phyloP scores from a whole-genome alignment of 768 basidiomycete genomes.

The Imleria badia region DNA sequence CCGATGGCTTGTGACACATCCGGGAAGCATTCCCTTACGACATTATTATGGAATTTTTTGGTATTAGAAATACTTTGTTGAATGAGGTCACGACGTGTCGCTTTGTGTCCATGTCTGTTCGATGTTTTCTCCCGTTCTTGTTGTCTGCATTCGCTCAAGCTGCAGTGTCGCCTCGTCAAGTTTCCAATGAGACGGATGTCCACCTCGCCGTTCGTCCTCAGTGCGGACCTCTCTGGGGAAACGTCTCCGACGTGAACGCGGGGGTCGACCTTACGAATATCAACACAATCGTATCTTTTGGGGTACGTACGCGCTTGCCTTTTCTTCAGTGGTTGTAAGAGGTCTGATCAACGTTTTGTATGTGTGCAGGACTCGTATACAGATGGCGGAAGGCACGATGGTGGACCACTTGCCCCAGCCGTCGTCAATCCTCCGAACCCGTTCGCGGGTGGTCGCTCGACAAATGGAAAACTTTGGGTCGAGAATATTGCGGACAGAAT shows the following conservation, averaged over 20 bases:
- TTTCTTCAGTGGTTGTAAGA: neutral
- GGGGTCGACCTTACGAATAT: constrained; percentile 39
- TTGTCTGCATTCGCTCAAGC: constrained; percentile 10
- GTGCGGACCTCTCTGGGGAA: constrained; percentile 43
- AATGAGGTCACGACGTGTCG: neutral
- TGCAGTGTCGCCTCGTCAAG: constrained; percentile 7
- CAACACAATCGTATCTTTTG: constrained; percentile 53
- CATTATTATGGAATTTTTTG: no score
- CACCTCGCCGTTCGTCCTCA: constrained; percentile 48
- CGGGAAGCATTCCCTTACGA: no score
- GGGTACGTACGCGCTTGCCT: constrained; percentile 34
- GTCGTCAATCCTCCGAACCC: constrained; percentile 44
- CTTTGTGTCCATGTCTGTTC: neutral
- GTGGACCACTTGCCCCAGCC: constrained; percentile 41
- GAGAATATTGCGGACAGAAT: constrained; percentile 43
- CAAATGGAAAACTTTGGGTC: constrained; percentile 52
- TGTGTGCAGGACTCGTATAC: constrained; percentile 46
- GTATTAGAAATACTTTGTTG: neutral
- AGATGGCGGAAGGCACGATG: constrained; percentile 48
- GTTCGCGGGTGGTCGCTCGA: constrained; percentile 48
- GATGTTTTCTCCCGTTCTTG: neutral
- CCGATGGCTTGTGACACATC: no score
- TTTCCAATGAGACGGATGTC: constrained; percentile 19
- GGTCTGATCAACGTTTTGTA: neutral
- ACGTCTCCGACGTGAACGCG: constrained; percentile 46